Evolutionary conservation across 176 grass and related monocot genomes (phyloP), one percentile per base, ranked within the genome.

Genomic region (Oryza glumipatula): DNA sequence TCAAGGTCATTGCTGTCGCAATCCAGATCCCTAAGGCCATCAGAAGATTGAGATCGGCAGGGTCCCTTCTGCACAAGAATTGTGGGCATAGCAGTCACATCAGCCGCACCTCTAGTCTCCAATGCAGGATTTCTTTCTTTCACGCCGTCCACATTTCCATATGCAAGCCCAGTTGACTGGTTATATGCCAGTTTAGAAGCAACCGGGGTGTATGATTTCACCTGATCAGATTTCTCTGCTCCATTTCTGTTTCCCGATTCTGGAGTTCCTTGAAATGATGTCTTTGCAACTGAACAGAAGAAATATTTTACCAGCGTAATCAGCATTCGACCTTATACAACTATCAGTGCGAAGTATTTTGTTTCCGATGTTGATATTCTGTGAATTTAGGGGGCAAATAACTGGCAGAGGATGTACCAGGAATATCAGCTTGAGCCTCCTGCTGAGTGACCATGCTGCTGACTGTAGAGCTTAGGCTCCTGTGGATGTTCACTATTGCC

Each of bases 401-500:
- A 47, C 85, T 11, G 26, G 3, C 46, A 8, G 3, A n/a, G 8
- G 2, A 63, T 14, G 65, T 89, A 98, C 96, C 96, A 43, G 78
- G 83, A 85, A 81, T 92, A 66, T 72, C 83, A 48, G 65, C 30
- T 84, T 89, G 88, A 68, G 56, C 26, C 36, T 81, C 85, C 61
- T 74, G 80, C 41, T 88, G 83, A 4, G 76, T 68, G 17, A 86
- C 38, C 83, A 96, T 90, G 75, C 87, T 92, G 36, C 76, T 86
- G 78, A 99, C 51, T 6, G 91, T 92, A 36, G 91, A 94, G 92
- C 75, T 89, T 3, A 96, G 88, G 77, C 79, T 96, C 86, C 67
- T 94, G 74, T 94, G 88, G 26, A 99, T 96, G 61, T 77, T 88
- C 69, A 94, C 93, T 64, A 99, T 87, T 21, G 91, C 78, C 70